Conservation (phyloP, 495 filamentous ascomycete genomes). For the Penicillium herquei region DNA sequence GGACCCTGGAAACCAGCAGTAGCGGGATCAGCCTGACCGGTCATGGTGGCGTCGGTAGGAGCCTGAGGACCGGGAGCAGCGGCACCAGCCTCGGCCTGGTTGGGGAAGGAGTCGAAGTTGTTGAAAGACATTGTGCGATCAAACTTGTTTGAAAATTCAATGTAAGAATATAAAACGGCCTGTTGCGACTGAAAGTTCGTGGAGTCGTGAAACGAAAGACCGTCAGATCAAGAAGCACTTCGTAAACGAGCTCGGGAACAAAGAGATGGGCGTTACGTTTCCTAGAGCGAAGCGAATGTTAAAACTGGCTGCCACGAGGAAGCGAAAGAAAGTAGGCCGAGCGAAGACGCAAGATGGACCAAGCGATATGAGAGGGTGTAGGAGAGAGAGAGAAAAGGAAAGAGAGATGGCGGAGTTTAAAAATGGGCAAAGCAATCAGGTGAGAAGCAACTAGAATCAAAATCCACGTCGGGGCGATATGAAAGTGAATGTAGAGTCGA, state of each 20-base stretch:
- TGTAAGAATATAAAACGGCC: constrained; percentile 39
- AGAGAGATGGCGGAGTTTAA: neutral
- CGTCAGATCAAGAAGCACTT: constrained; percentile 37
- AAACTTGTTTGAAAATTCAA: constrained; percentile 29
- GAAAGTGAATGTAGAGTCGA: constrained; percentile 1
- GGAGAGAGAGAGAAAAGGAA: neutral
- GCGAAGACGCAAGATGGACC: neutral
- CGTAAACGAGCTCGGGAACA: constrained; percentile 31
- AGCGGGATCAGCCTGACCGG: constrained; percentile 54
- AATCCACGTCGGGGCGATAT: neutral
- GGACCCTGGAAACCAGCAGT: constrained; percentile 54
- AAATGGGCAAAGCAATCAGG: neutral
- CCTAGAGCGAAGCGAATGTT: constrained; percentile 7
- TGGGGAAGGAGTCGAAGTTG: constrained; percentile 57
- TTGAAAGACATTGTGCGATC: constrained; percentile 55
- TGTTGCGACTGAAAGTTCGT: constrained; percentile 35
- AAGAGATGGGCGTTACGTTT: constrained; percentile 26
- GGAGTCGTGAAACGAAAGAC: constrained; percentile 44
- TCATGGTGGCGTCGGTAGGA: constrained; percentile 51
- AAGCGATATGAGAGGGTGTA: neutral
- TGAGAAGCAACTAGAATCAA: neutral
- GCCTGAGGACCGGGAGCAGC: constrained; percentile 53
- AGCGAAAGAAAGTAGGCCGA: neutral
- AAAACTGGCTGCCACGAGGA: neutral
- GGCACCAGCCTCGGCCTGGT: constrained; percentile 54